Conservation (phyloP, 495 filamentous ascomycete species). For the Lasiosphaeriaceae sp. region DNA sequence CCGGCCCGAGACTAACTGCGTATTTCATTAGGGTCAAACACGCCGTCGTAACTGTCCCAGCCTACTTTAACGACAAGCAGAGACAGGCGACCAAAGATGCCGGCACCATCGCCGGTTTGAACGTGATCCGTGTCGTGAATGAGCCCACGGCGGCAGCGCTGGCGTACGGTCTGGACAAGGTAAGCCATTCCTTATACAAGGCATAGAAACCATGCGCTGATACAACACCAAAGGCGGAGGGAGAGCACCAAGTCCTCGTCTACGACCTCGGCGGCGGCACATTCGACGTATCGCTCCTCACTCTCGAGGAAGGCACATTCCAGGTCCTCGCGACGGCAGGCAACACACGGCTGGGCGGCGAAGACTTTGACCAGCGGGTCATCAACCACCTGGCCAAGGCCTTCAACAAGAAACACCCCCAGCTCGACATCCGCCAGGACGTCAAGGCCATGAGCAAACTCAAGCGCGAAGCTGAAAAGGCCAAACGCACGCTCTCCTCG, state of each 20-base stretch:
- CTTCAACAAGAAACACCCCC: conserved; percentile 59
- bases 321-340: conserved; percentile 93
- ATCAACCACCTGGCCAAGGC: conserved; percentile 87
- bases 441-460: conserved; percentile 95
- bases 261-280: conserved; percentile 99
- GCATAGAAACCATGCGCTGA: neutral
- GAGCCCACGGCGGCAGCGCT: conserved; percentile 82
- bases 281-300: conserved; percentile 95
- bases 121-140: conserved; percentile 91
- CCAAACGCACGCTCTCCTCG: conserved; percentile 93
- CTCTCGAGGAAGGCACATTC: conserved; percentile 87
- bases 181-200: neutral
- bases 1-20: neutral
- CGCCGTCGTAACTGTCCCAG: conserved; percentile 91
- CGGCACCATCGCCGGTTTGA: conserved; percentile 84
- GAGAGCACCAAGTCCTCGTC: conserved; percentile 79
- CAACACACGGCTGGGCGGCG: conserved; percentile 96
- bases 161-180: conserved; percentile 75
- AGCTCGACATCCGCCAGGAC: conserved; percentile 79
- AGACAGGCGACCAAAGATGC: conserved; percentile 93
- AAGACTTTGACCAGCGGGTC: conserved; percentile 95
- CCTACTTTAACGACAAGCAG: conserved; percentile 97
- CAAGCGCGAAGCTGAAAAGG: conserved; percentile 97
- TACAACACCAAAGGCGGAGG: conserved; percentile 40
- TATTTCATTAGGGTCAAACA: conserved; percentile 59